Evolutionary conservation across 257 asterid genomes (phyloP), one percentile per base, ranked within the genome.

Genomic region (Scutellaria galericulata): DNA sequence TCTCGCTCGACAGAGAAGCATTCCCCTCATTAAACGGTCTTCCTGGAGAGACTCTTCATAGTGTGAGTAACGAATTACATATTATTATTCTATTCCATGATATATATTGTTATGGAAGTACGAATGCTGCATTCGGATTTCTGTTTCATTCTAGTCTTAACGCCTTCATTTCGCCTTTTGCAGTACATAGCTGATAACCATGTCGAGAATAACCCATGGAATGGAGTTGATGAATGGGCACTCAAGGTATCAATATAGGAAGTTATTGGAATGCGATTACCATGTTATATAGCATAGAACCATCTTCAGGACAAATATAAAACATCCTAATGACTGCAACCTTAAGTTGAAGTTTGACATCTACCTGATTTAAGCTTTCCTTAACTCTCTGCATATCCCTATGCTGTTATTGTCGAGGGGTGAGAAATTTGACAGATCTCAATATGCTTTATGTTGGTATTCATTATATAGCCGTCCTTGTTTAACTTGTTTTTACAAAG

Each of bases 1-100:
- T 87, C 84, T 94, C 99, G 0, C 98, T 94, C 9, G 99, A 94
- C 81, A 79, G 95, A 66, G 95, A 89, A 78, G 96, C 96, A 44
- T 94, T 85, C 77, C 96, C 99, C 66, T 94, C 98, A 42, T 68
- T 90, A 75, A 87, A 86, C 66, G 95, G 98, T 79, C 87, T 91
- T 50, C 97, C 96, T 2, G 98, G 97, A 74, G 95, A 77, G 71
- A 86, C 97, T 41, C 87, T 85, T 74, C 99, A 91, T 66, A 87
- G 95, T 73, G 99, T 94, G 81, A 82, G 98, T 78, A 40, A 44
- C 55, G 44, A 42, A 46, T 11, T 13, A 9, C 61, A 56, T 55
- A 39, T 2, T 75, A 69, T 9, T 67, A 35, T 50, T 57, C 27
- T 10, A 24, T 47, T 55, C 46, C 40, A 62, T 22, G 53, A 41